These are phyloP conservation scores for Onygenales sp. DNA, from an alignment of 2,329 filamentous ascomycete species.

Conservation along the genomic window DNA sequence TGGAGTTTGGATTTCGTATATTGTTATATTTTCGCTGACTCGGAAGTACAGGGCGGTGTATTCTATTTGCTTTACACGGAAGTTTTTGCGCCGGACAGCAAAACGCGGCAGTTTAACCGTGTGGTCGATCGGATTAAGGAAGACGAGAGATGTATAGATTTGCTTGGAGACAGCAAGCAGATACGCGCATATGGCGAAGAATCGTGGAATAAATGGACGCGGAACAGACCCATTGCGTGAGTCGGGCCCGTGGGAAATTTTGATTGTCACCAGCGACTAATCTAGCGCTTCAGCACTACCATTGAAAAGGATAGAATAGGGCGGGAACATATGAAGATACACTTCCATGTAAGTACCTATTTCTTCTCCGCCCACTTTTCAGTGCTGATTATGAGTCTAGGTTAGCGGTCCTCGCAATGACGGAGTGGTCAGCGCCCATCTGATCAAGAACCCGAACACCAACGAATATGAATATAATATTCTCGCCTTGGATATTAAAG, in stretches of 20 bases:
- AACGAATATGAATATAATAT: slow-evolving; percentile 68
- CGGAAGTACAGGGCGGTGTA: slow-evolving; percentile 58
- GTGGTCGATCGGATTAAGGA: slow-evolving; percentile 69
- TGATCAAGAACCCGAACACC: slow-evolving; percentile 58
- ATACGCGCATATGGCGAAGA: slow-evolving; percentile 76
- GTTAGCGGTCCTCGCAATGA: slow-evolving; percentile 67
- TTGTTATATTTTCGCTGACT: slow-evolving; percentile 1
- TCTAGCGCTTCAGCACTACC: slow-evolving; percentile 46
- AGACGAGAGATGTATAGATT: slow-evolving; percentile 58
- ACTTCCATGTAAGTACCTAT: slow-evolving; percentile 59
- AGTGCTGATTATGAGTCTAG: slow-evolving; percentile 30
- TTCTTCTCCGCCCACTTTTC: not conserved
- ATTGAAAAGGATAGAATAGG: slow-evolving; percentile 63
- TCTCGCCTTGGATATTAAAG: slow-evolving; percentile 70
- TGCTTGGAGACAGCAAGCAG: slow-evolving; percentile 65
- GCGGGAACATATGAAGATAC: slow-evolving; percentile 71
- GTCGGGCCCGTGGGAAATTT: slow-evolving; percentile 10
- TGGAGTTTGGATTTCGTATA: slow-evolving; percentile 3
- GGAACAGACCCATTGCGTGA: slow-evolving; percentile 48
- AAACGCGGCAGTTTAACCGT: slow-evolving; percentile 79
- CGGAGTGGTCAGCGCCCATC: slow-evolving; percentile 67
- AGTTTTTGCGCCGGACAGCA: slow-evolving; percentile 76
- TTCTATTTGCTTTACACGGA: slow-evolving; percentile 70
- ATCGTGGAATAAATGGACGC: slow-evolving; percentile 71
- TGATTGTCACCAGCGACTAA: slow-evolving; percentile 11